Conservation (phyloP, 345 rosid species). For the Toxicodendron radicans region DNA sequence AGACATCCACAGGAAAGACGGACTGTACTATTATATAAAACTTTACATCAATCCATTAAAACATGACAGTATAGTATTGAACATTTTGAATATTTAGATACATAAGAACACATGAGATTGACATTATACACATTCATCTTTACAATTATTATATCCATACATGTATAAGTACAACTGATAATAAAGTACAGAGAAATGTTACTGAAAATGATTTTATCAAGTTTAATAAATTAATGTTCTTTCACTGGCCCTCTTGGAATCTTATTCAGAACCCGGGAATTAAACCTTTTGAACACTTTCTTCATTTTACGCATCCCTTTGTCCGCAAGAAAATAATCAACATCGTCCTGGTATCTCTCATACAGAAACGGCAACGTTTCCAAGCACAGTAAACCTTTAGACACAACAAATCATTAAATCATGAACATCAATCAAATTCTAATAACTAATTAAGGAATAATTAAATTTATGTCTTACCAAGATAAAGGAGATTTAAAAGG, state of each 20-base stretch:
- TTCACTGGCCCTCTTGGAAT: conserved; percentile 79
- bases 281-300: conserved; percentile 48
- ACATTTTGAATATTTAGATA: too few relatives aligned
- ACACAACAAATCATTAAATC: not conserved
- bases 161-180: too few relatives aligned
- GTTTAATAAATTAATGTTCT: conserved; percentile 11
- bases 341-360: conserved; percentile 57
- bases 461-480: conserved; percentile 45
- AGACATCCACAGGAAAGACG: too few relatives aligned
- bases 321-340: conserved; percentile 43
- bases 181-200: too few relatives aligned
- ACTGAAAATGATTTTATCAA: too few relatives aligned
- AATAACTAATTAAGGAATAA: not conserved
- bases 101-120: not conserved
- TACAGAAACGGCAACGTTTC: conserved; percentile 69
- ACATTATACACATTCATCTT: not conserved
- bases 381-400: conserved; percentile 49
- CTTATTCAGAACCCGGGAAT: conserved; percentile 62
- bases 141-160: not conserved
- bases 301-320: conserved; percentile 34
- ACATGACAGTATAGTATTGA: too few relatives aligned
- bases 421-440: too few relatives aligned
- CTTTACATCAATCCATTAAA: not conserved
- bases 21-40: too few relatives aligned
- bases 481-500: conserved; percentile 72